These are phyloP conservation scores for Psilocybe tampanensis DNA, from an alignment of 768 basidiomycete genomes.

Conservation along the genomic window DNA sequence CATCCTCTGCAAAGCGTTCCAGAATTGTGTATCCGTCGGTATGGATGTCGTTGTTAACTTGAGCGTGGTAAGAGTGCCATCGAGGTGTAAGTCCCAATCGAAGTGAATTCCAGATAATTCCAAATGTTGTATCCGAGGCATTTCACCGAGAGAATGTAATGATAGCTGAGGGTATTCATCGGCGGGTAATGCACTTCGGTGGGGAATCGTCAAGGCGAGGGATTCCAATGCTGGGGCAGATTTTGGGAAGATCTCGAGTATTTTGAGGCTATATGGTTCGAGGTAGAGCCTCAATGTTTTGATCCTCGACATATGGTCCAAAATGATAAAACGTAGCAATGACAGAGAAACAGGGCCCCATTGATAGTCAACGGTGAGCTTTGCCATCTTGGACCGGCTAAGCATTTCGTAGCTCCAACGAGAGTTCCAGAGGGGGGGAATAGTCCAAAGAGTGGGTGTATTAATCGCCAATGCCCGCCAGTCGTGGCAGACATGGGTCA, in stretches of 20 bases:
- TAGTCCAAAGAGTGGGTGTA: slow-evolving; percentile 6
- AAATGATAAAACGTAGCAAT: not conserved
- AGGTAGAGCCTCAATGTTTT: not conserved
- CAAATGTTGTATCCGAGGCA: slow-evolving; percentile 1
- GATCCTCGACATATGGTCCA: not conserved
- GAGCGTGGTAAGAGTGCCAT: not conserved
- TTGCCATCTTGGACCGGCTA: slow-evolving; percentile 8
- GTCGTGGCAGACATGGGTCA: slow-evolving; percentile 5
- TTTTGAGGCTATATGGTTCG: not conserved
- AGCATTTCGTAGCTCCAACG: slow-evolving; percentile 5
- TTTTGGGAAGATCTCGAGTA: slow-evolving; percentile 2
- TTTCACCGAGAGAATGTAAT: not conserved
- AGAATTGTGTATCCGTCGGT: slow-evolving; percentile 1
- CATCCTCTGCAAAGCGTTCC: not conserved
- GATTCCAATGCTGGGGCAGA: slow-evolving; percentile 4
- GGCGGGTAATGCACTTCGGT: not conserved
- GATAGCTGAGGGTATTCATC: not conserved
- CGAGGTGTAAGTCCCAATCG: slow-evolving; percentile 3
- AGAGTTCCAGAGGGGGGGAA: not conserved
- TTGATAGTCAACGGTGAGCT: not conserved
- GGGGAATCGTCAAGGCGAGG: not conserved
- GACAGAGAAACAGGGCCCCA: not conserved
- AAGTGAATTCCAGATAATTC: not conserved
- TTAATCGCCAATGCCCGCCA: slow-evolving; percentile 8
- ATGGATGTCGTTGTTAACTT: not conserved